These are phyloP conservation scores for Trypanosoma theileri DNA, from an alignment of 208 protist species.

Conservation along the genomic window DNA sequence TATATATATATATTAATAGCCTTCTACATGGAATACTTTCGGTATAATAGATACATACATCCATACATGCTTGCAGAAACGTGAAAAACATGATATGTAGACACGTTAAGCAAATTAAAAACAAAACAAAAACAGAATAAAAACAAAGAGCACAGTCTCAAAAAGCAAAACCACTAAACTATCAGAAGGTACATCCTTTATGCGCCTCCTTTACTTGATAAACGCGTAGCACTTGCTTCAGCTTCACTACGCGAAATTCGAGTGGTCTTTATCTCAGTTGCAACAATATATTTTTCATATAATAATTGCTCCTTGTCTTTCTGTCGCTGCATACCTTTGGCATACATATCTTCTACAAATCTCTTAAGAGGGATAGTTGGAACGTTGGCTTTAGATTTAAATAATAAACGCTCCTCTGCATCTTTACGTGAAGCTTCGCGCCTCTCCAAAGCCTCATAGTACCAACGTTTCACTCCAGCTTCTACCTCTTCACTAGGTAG, in stretches of 20 bases:
- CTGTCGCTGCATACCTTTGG: conserved; percentile 50
- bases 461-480: conserved; percentile 46
- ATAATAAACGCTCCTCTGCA: conserved; percentile 38
- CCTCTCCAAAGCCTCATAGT: conserved; percentile 42
- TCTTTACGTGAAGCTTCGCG: conserved; percentile 36
- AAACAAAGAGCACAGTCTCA: too few relatives aligned
- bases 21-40: too few relatives aligned
- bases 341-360: conserved; percentile 82
- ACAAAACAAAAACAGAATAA: too few relatives aligned
- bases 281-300: conserved; percentile 69
- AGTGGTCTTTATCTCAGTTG: conserved; percentile 54
- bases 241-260: conserved; percentile 35
- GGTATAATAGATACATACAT: too few relatives aligned
- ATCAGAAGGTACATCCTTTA: not conserved
- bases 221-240: conserved; percentile 9
- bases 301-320: conserved; percentile 71
- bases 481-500: conserved; percentile 37
- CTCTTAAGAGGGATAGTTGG: conserved; percentile 40
- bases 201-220: not conserved
- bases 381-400: conserved; percentile 27
- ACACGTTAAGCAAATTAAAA: too few relatives aligned
- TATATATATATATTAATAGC: too few relatives aligned
- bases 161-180: too few relatives aligned
- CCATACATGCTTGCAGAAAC: too few relatives aligned
- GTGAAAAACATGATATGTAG: too few relatives aligned